Base-by-base conservation (phyloP, 2,329 filamentous ascomycete species). In the Aspergillus candidus region DNA sequence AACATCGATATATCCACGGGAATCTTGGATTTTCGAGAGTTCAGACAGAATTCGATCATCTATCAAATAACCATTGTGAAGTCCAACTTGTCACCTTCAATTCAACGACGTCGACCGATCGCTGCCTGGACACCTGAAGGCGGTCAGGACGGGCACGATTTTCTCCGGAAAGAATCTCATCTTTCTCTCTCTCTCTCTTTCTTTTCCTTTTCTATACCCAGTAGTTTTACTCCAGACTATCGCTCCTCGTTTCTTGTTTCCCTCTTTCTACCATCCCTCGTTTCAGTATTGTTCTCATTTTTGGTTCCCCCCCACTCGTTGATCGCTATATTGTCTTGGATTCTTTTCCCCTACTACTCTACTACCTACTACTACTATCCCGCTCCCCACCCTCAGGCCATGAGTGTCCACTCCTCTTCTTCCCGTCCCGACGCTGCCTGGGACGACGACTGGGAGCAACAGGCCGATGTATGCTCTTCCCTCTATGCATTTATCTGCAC, bases 381-480 rank as follows among this genome's bases (percentile, higher is more conserved):
- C 32, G 35, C 44, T 47, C n/a, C 10, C 33, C 11, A 11, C 17
- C 35, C 35, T 27, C 15, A 39, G 47, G 53, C 54, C 47, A 72
- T 70, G 65, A 67, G 56, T 47, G 52, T 55, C 72, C 68, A 63
- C 74, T 74, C 73, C 57, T 61, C 53, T 40, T 43, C 54, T 72
- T 71, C 69, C 70, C 63, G 84, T 46, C 83, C 86, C 32, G 80
- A 89, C 64, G 8, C 22, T 27, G 90, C 88, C 14, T 96, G 91
- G 91, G 88, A 91, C 52, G 83, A 94, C 57, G 87, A 95, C 60
- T 97, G 90, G 89, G 87, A 91, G 63, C 70, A 73, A 5, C 78
- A 85, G 61, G 88, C 86, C 45, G 88, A 94, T 70, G 79, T 82
- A 72, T 45, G 60, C 56, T 34, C 32, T 47, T 31, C 14, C 33